Evolutionary conservation across 2,329 filamentous ascomycete genomes (phyloP), one percentile per base, ranked within the genome.

Genomic region (Blastomyces gilchristii): DNA sequence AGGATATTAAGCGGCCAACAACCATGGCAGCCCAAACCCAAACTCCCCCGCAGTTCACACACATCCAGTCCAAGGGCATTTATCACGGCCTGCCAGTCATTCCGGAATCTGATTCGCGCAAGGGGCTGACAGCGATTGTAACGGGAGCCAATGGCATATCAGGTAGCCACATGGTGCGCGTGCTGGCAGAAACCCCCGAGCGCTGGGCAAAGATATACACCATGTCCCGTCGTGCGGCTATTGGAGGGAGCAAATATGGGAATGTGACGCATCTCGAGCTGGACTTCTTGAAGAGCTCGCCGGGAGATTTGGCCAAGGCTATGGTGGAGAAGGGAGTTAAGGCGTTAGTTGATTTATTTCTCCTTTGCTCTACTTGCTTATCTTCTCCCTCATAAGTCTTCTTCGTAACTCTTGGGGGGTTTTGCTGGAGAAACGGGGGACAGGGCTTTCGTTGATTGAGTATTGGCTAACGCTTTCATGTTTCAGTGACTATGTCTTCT

Each of bases 81-180:
- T 82, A 78, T 68, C 78, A 80, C 68, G 80, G 77, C 63, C 74
- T 83, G 0, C 80, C 81, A 0, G 75, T 76, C 14, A 81, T 77
- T 64, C 72, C 77, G n/a, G 67, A 75, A 3, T 43, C 54, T 34
- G 41, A 59, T 25, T 71, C 73, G 0, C 67, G 77, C 62, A 76
- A 77, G 65, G 74, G 72, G 25, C 73, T 82, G 31, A 81, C 79
- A 0, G 81, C 81, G 2, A 79, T 83, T 54, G 75, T 83, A 47
- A 82, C 80, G 0, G 81, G 81, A 6, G 79, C 80, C 61, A 83
- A 82, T 74, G 82, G 81, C 9, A 80, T 83, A 37, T 82, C 79
- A 0, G 81, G 81, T 1, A 76, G 79, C 64, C 76, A 81, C 68
- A 82, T 81, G 71, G 71, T 83, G 59, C 78, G 78, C 12, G 80